Conservation (phyloP, 2,329 filamentous ascomycete species). For the Aspergillus unguis region DNA sequence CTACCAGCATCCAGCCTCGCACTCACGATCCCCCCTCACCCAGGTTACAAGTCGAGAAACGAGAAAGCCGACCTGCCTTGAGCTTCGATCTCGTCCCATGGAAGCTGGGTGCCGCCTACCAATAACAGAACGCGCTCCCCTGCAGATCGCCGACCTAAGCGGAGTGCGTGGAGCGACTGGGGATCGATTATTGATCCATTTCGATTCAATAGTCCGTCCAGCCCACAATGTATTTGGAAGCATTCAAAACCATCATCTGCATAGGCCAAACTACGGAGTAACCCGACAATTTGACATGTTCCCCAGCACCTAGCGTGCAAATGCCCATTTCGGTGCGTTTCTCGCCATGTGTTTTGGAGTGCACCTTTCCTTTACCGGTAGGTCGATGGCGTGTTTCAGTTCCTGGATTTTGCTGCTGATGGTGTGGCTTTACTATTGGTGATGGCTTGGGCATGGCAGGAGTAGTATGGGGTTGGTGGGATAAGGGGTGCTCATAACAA, state of each 20-base stretch:
- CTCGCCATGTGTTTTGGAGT: not conserved
- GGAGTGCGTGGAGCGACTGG: not conserved
- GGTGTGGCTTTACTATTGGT: not conserved
- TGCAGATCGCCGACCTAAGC: conserved; percentile 13
- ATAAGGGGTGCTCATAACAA: too few species aligned
- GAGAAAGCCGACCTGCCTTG: too few species aligned
- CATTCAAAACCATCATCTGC: too few species aligned
- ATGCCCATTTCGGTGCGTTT: not conserved
- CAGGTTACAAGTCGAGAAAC: not conserved
- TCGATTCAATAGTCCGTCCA: conserved; percentile 7
- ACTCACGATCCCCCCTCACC: too few species aligned
- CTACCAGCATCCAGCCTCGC: too few species aligned
- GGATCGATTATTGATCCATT: not conserved
- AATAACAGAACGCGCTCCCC: conserved; percentile 4
- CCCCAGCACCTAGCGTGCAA: too few species aligned
- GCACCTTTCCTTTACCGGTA: not conserved
- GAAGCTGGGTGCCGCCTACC: not conserved
- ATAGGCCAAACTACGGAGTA: too few species aligned
- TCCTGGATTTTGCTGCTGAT: not conserved
- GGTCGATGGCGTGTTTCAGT: not conserved
- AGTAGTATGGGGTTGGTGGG: too few species aligned
- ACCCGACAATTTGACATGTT: too few species aligned
- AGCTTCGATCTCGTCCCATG: too few species aligned
- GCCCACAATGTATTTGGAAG: not conserved
- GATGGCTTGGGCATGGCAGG: not conserved